Base-by-base conservation (phyloP, 1,139 yeast species). In the Pichia sp. region DNA sequence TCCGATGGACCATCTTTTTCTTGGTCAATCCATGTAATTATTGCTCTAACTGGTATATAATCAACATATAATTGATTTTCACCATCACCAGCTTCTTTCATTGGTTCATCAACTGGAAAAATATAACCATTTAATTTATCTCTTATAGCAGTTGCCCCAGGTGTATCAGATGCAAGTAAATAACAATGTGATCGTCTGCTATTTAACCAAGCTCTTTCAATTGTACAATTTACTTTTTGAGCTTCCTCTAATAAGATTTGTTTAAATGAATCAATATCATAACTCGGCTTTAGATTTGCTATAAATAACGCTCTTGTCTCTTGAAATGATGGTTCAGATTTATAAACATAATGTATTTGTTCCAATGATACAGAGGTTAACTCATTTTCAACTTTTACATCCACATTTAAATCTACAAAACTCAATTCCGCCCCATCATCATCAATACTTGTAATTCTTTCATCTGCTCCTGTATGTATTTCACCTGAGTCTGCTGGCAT, bases 121-220 rank as follows among this genome's bases (percentile, higher is more conserved):
- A 54, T 50, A 3, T 62, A 49, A 0, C 73, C 74, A 43, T 69
- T 64, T 52, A 74, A 56, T 41, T 59, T 58, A 25, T 63, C 59
- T 45, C 73, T 66, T 27, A 74, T 57, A 35, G 59, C 60, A 7
- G 56, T 61, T 1, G 78, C 76, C 3, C 75, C 76, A 41, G 66
- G 69, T 47, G 69, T 69, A 35, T 61, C 66, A 43, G 69, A 66
- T 25, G 70, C 66, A 47, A 73, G 63, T 25, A 74, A 73, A 39
- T 72, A 70, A 10, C 71, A 74, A 54, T 74, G 78, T 3, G 74
- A 65, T 55, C 76, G 57, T 34, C 66, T 57, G 38, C 68, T 58
- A 52, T 71, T 73, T 49, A 73, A 60, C 78, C 78, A 74, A 4
- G 75, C 76, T 43, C 78, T 59, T 52, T 73, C 76, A 34, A 73